Conservation (phyloP, 2,329 filamentous ascomycete genomes). For the Lizonia empirigonia region DNA sequence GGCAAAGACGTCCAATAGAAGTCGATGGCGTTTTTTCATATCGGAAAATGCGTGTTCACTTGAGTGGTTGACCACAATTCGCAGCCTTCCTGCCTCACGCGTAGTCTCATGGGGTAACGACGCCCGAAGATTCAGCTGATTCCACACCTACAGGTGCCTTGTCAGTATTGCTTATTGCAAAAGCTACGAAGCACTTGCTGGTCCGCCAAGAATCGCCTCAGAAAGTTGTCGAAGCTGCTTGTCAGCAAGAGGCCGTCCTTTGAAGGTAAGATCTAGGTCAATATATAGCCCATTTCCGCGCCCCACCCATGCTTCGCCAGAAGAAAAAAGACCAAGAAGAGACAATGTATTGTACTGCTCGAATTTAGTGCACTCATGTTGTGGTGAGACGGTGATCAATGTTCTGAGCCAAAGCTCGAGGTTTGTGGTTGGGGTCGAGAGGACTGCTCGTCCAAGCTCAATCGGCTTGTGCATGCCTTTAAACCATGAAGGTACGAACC, state of each 20-base stretch:
- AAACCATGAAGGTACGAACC: constrained; percentile 4
- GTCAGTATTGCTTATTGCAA: neutral
- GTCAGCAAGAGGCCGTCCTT: constrained; percentile 31
- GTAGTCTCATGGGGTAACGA: constrained; percentile 14
- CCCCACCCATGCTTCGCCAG: constrained; percentile 41
- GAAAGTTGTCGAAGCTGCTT: constrained; percentile 28
- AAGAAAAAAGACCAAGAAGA: constrained; percentile 29
- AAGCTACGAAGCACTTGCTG: constrained; percentile 25
- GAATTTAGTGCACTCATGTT: constrained; percentile 32
- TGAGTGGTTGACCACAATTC: constrained; percentile 1
- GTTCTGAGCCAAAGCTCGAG: constrained; percentile 46
- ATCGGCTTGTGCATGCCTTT: constrained; percentile 33
- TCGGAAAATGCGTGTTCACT: constrained; percentile 5
- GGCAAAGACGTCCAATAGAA: constrained; percentile 30
- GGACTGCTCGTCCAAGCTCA: constrained; percentile 45
- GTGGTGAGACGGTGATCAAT: constrained; percentile 43
- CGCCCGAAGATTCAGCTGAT: constrained; percentile 38
- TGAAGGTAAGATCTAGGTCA: constrained; percentile 29
- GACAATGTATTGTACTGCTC: constrained; percentile 22
- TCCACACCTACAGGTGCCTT: constrained; percentile 38
- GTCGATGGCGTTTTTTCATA: constrained; percentile 25
- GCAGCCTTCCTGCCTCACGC: constrained; percentile 6
- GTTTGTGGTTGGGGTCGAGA: constrained; percentile 28
- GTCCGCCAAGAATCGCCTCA: constrained; percentile 34
- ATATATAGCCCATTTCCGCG: constrained; percentile 43